A percentile compares a stretch with the other conserved stretches of the same genome.
These are phyloP conservation scores for Schizothecium vesticola DNA, from an alignment of 495 filamentous ascomycete species.

Conservation along the genomic window DNA sequence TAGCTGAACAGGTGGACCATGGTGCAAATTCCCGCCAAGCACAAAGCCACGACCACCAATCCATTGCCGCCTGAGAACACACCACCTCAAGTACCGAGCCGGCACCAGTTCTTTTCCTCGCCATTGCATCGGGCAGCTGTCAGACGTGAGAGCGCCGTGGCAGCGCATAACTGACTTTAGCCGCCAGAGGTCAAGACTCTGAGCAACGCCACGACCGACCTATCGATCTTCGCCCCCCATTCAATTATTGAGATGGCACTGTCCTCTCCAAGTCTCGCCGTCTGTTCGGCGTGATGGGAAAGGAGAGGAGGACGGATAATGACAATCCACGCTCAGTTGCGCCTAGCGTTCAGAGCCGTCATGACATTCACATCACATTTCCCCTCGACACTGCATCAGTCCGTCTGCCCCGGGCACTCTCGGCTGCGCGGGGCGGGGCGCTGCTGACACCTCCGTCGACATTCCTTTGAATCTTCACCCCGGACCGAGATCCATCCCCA, in stretches of 20 bases:
- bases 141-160: background rate
- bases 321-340: slow-evolving; percentile 3
- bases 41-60: background rate
- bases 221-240: background rate
- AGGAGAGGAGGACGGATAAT: background rate
- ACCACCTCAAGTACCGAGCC: background rate
- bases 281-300: background rate
- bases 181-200: background rate
- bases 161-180: background rate
- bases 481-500: background rate
- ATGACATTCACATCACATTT: slow-evolving; percentile 1
- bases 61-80: background rate
- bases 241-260: background rate
- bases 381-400: slow-evolving; percentile 5
- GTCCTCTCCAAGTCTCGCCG: background rate
- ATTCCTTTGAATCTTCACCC: background rate
- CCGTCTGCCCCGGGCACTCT: background rate
- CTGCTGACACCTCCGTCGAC: background rate
- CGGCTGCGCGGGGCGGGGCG: background rate
- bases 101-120: background rate
- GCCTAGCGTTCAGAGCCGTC: slow-evolving; percentile 3
- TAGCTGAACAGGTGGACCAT: background rate
- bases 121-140: background rate
- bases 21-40: background rate
- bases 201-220: background rate